Evolutionary conservation across 2,329 filamentous ascomycete species (phyloP), one percentile per base, ranked within the genome.

Genomic region (Ophiostoma piceae): DNA sequence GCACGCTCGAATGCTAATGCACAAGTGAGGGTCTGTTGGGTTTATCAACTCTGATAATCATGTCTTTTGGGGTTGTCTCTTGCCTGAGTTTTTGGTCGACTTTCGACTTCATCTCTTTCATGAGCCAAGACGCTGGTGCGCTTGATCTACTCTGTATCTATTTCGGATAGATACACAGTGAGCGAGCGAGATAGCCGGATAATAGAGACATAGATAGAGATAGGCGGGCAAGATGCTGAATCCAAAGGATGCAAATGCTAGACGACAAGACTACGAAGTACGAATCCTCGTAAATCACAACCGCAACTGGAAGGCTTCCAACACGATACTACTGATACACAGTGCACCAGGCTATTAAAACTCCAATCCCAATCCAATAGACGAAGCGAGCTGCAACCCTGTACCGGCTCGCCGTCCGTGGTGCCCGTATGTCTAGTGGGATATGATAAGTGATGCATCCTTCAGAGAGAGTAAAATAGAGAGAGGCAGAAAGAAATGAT

Each of bases 371-470:
- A 29, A 51, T 51, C 47, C 47, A 57, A 62, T 62, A 29, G 57
- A 62, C 57, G 57, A 62, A 62, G 26, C 57, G 57, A 62, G 29
- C 32, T 57, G 64, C 68, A 69, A 67, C 68, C 64, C 39, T 67
- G 47, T 60, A 39, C 62, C 62, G 62, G 62, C 62, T 37, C 32
- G 62, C 35, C 16, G 19, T 64, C 68, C 64, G 64, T 39, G 54
- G 68, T 37, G 65, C 26, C 47, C 68, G 62, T 54, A 26, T 7
- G 47, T 11, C 7, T 54, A 41, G 68, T 51, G 32, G 64, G 26
- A 62, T 62, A 62, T 62, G 57, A 62, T 62, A 62, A 62, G 57
- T 62, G 57, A 62, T 62, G 22, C 26, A n/a, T 47, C 16, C 43
- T 47, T 35, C 35, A 35, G 4, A 35, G 43, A 47, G 19, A 47